These are phyloP conservation scores for Solanum chiquidenum DNA, from an alignment of 257 asterid genomes.

Conservation along the genomic window DNA sequence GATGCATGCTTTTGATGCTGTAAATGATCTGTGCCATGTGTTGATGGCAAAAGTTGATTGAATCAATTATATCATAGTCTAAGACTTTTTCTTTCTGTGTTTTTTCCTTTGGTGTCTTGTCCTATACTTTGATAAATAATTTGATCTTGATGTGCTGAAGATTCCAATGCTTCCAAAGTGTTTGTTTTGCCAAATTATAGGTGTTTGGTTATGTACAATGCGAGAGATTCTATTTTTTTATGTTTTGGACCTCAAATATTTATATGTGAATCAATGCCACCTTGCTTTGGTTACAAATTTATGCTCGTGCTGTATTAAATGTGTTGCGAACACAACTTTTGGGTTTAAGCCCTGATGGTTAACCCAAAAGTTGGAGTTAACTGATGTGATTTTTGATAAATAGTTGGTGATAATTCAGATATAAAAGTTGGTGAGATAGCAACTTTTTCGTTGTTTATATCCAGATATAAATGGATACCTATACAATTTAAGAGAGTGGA, in stretches of 20 bases:
- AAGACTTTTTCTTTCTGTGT: background rate
- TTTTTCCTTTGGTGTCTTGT: background rate
- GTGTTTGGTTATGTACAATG: background rate
- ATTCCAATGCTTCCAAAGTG: background rate
- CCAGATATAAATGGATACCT: background rate
- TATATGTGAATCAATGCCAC: background rate
- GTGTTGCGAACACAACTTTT: background rate
- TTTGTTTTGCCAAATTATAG: background rate
- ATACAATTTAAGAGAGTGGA: too few relatives aligned
- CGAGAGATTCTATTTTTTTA: background rate
- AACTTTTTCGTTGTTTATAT: background rate
- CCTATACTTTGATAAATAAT: background rate
- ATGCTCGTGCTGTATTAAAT: background rate
- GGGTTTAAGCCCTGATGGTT: background rate
- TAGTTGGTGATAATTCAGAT: too few relatives aligned
- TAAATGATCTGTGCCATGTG: background rate
- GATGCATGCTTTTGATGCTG: slow-evolving; percentile 46
- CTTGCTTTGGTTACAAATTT: background rate
- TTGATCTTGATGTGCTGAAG: background rate
- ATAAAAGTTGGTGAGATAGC: too few relatives aligned
- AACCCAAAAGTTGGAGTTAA: too few relatives aligned
- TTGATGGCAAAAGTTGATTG: background rate
- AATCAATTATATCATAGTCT: background rate
- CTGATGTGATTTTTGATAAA: background rate
- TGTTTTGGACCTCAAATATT: background rate